Percentiles rank a stretch among this genome's conserved stretches.
Conservation (phyloP, 2,329 filamentous ascomycete species). For the Aureobasidium mangrovei region DNA sequence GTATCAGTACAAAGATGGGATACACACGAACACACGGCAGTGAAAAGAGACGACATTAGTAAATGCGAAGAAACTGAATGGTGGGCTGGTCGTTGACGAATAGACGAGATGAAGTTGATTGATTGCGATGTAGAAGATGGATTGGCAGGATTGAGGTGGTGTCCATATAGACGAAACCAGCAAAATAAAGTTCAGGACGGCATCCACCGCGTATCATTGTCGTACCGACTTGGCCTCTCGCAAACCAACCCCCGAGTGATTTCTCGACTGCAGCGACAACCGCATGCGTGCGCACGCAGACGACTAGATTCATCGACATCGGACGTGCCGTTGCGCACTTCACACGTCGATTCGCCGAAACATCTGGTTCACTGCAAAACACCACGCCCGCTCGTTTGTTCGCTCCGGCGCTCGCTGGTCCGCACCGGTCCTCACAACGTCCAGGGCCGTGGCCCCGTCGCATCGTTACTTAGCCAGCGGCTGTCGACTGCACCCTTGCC, state of each 20-base stretch:
- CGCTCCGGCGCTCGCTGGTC: not conserved
- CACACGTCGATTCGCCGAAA: slow-evolving; percentile 3
- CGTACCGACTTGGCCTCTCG: no score
- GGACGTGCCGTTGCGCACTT: not conserved
- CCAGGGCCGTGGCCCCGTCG: not conserved
- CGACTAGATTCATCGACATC: not conserved
- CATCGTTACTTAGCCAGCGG: not conserved
- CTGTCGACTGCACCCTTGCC: slow-evolving; percentile 1
- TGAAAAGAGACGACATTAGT: no score
- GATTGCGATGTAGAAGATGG: no score
- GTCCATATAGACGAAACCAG: no score
- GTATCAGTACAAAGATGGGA: not conserved
- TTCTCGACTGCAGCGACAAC: not conserved
- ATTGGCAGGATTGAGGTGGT: no score
- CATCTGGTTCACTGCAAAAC: slow-evolving; percentile 2
- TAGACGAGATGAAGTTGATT: no score
- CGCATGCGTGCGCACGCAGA: slow-evolving; percentile 9
- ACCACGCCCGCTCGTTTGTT: not conserved
- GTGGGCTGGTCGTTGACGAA: no score
- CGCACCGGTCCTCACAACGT: not conserved
- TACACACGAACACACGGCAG: no score
- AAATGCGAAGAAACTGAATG: no score
- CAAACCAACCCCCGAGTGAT: no score
- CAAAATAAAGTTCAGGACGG: no score
- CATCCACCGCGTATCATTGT: no score